Conservation (phyloP, 1,139 yeast genomes). For the Lodderomyces jiufengensis region DNA sequence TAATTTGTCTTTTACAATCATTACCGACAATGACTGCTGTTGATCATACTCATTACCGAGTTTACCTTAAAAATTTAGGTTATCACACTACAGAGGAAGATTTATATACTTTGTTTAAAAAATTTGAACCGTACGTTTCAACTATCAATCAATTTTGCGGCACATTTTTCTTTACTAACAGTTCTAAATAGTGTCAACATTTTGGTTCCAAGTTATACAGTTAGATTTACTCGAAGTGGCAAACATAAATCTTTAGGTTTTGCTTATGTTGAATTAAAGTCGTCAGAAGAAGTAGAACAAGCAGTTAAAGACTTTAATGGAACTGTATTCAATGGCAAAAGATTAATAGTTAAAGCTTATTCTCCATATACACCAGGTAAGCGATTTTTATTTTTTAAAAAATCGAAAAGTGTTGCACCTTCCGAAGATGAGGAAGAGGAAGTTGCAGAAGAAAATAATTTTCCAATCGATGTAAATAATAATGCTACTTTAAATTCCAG, state of each 20-base stretch:
- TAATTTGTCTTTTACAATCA: not conserved
- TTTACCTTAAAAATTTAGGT: slow-evolving; percentile 87
- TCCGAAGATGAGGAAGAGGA: slow-evolving; percentile 1
- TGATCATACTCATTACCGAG: slow-evolving; percentile 22
- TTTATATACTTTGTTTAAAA: slow-evolving; percentile 66
- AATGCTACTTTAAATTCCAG: slow-evolving; percentile 21
- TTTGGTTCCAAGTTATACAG: slow-evolving; percentile 52
- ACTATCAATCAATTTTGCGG: not conserved
- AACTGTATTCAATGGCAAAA: slow-evolving; percentile 34
- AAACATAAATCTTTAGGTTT: slow-evolving; percentile 53
- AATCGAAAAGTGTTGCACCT: not conserved
- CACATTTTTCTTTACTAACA: slow-evolving; percentile 11
- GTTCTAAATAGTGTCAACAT: slow-evolving; percentile 30
- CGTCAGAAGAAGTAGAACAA: slow-evolving; percentile 44
- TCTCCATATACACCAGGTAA: slow-evolving; percentile 20
- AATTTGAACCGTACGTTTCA: slow-evolving; percentile 39
- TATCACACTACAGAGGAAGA: slow-evolving; percentile 67
- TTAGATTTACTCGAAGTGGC: slow-evolving; percentile 39
- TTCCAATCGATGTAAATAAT: slow-evolving; percentile 2
- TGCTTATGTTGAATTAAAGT: slow-evolving; percentile 62
- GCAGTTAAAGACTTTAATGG: slow-evolving; percentile 45
- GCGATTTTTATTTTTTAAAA: slow-evolving; percentile 7
- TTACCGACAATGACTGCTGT: not conserved
- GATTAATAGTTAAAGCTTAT: slow-evolving; percentile 38
- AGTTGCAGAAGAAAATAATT: slow-evolving; percentile 9